phyloP scores from a whole-genome alignment of 192 early-diverging fungal genomes.

The Pecoramyces ruminantium region DNA sequence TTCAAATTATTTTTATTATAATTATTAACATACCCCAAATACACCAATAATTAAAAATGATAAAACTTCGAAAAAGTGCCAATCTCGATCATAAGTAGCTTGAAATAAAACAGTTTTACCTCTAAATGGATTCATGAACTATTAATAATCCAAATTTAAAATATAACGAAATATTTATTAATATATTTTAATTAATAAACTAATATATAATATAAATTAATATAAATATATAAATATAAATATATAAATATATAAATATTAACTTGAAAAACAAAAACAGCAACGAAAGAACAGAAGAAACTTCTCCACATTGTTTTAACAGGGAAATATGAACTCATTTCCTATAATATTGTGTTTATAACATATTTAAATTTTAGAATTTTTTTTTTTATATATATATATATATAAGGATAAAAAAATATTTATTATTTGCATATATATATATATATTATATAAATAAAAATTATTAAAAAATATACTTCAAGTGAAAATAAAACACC shows the following conservation, averaged over 20 bases:
- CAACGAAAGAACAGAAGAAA: conserved; percentile 95
- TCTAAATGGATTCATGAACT: conserved; percentile 82
- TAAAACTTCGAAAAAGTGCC: conserved; percentile 88
- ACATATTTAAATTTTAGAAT: too few relatives aligned
- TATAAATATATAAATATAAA: too few relatives aligned
- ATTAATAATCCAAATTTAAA: too few relatives aligned
- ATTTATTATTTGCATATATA: too few relatives aligned
- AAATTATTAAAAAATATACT: not conserved
- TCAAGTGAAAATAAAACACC: conserved; percentile 62
- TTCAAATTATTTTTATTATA: too few relatives aligned
- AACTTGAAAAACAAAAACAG: conserved; percentile 57
- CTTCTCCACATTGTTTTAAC: conserved; percentile 88
- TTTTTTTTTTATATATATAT: too few relatives aligned
- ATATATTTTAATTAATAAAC: not conserved
- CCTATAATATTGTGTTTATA: too few relatives aligned
- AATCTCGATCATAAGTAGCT: conserved; percentile 77
- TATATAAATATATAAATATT: not conserved
- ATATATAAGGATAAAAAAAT: too few relatives aligned
- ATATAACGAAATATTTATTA: not conserved
- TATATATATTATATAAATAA: too few relatives aligned
- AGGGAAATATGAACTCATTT: conserved; percentile 89
- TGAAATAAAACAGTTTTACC: conserved; percentile 96
- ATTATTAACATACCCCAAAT: conserved; percentile 28
- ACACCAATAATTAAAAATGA: conserved; percentile 41
- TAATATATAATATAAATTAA: too few relatives aligned